Evolutionary conservation across 176 grass and related monocot species (phyloP).

Genomic region (bread wheat (Triticum aestivum)): DNA sequence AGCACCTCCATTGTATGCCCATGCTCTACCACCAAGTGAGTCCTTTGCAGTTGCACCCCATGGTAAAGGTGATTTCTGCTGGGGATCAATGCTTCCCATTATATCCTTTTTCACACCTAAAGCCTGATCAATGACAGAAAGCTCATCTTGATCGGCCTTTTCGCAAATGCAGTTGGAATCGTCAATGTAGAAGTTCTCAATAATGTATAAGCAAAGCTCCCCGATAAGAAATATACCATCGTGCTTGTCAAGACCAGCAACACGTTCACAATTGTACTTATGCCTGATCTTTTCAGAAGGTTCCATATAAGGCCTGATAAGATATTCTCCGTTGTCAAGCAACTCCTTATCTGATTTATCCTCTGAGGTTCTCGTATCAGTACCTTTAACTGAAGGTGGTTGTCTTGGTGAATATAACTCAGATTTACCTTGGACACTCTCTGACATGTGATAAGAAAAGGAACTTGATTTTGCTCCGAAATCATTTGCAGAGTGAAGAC

Average conservation of each 20-base stretch:
- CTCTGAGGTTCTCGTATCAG: conserved; percentile 68
- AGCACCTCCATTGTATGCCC: conserved; percentile 97
- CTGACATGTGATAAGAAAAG: conserved; percentile 72
- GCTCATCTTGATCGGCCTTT: conserved; percentile 85
- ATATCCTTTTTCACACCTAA: conserved; percentile 97
- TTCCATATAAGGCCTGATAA: conserved; percentile 95
- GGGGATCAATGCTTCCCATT: conserved; percentile 72
- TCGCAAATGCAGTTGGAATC: conserved; percentile 92
- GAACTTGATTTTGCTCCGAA: conserved; percentile 84
- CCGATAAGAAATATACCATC: conserved; percentile 99
- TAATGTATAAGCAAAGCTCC: conserved; percentile 91
- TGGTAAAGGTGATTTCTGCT: conserved; percentile 65
- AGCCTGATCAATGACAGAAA: conserved; percentile 97
- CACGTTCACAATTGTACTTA: conserved; percentile 95
- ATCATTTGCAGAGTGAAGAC: conserved; percentile 89
- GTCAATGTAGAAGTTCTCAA: conserved; percentile 98
- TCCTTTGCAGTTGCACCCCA: conserved; percentile 50
- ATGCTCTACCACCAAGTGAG: conserved; percentile 87
- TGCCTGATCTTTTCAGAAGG: conserved; percentile 90
- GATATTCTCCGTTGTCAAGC: conserved; percentile 96
- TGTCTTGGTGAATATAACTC: conserved; percentile 77
- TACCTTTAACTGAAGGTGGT: conserved; percentile 56
- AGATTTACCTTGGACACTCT: conserved; percentile 64
- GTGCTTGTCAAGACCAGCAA: conserved; percentile 90
- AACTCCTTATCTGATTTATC: conserved; percentile 90